Evolutionary conservation across 208 protist genomes (phyloP).

Genomic region (Wallacemonas sp.): DNA sequence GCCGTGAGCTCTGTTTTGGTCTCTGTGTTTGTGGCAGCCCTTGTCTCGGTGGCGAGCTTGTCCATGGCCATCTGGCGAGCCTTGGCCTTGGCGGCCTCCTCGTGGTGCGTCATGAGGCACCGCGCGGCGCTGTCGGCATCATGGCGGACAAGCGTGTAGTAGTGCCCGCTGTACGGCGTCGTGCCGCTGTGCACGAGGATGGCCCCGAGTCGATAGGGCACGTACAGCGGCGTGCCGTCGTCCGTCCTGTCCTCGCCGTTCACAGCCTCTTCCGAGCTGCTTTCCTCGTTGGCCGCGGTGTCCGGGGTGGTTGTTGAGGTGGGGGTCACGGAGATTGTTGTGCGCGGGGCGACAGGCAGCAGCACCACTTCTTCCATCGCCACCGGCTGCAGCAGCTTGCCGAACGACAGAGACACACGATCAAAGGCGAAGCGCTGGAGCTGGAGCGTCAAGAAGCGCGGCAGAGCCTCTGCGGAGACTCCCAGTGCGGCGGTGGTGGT

Average conservation of each 20-base stretch:
- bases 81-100: not conserved
- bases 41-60: too few species aligned
- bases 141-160: conserved; percentile 48
- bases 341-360: conserved; percentile 33
- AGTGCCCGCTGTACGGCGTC: conserved; percentile 65
- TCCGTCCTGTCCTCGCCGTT: not conserved
- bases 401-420: conserved; percentile 30
- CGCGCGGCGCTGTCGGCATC: not conserved
- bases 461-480: conserved; percentile 30
- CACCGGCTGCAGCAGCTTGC: conserved; percentile 55
- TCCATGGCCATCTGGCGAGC: too few species aligned
- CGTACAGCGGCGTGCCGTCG: conserved; percentile 14
- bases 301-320: not conserved
- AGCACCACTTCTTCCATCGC: conserved; percentile 53
- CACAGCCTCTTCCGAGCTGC: conserved; percentile 13
- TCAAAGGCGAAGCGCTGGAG: conserved; percentile 69
- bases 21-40: too few species aligned
- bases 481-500: not conserved
- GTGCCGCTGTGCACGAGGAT: conserved; percentile 74
- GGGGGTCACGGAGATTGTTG: not conserved
- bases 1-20: too few species aligned
- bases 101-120: not conserved
- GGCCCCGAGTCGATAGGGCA: conserved; percentile 51
- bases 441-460: conserved; percentile 56
- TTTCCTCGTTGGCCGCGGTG: not conserved